These are phyloP conservation scores for Mortierella sp. DNA, from an alignment of 371 early-diverging fungal genomes.

Conservation along the genomic window DNA sequence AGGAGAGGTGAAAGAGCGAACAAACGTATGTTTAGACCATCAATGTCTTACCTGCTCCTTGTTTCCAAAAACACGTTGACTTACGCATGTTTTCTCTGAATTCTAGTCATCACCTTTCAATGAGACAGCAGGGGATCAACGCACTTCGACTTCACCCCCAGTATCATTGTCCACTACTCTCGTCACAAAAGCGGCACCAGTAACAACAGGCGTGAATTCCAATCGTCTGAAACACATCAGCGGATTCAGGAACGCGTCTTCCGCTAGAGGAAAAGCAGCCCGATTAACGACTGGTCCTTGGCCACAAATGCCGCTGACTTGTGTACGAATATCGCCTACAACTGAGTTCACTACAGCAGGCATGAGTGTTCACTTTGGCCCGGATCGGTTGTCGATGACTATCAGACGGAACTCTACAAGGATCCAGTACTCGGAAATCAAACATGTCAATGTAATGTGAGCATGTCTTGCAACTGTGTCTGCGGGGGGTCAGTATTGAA, in stretches of 20 bases:
- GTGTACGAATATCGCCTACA: constrained; percentile 32
- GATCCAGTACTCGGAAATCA: constrained; percentile 30
- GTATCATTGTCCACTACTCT: not conserved
- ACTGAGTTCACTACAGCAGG: constrained; percentile 26
- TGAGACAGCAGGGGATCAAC: not conserved
- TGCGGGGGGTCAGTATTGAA: not conserved
- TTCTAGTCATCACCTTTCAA: constrained; percentile 5
- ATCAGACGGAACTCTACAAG: constrained; percentile 33
- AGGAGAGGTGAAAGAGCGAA: constrained; percentile 7
- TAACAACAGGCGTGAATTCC: not conserved
- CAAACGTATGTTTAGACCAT: constrained; percentile 12
- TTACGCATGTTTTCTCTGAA: not conserved
- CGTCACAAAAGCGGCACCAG: not conserved
- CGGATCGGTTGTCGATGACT: constrained; percentile 32
- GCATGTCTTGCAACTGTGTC: not conserved
- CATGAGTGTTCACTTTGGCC: constrained; percentile 36
- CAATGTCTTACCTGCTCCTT: not conserved
- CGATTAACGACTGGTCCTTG: constrained; percentile 11
- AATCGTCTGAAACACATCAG: constrained; percentile 13
- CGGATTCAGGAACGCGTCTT: constrained; percentile 4
- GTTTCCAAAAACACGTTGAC: not conserved
- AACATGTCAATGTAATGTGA: constrained; percentile 29
- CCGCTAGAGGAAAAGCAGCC: not conserved
- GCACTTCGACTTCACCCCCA: constrained; percentile 18
- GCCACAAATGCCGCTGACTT: constrained; percentile 29